Conservation (phyloP, 2,329 filamentous ascomycete genomes). For the Didymella pinodella region DNA sequence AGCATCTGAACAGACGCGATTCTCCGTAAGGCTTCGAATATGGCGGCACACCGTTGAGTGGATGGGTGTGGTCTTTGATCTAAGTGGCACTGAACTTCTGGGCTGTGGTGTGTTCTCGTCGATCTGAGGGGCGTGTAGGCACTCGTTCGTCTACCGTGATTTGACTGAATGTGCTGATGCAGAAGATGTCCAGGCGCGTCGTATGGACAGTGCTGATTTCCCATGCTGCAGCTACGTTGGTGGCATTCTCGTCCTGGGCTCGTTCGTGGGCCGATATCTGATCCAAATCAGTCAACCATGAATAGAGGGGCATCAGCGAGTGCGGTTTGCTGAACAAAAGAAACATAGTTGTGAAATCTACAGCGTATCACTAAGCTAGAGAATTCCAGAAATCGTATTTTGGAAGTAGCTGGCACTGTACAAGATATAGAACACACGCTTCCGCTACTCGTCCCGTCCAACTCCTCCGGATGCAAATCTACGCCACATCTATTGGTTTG, state of each 20-base stretch:
- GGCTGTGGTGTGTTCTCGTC: too few relatives aligned
- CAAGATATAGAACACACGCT: conserved; percentile 51
- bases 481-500: conserved; percentile 40
- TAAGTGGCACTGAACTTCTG: too few relatives aligned
- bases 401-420: conserved; percentile 51
- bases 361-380: conserved; percentile 36
- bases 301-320: conserved; percentile 18
- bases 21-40: too few relatives aligned
- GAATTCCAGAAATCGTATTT: conserved; percentile 45
- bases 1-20: too few relatives aligned
- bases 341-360: conserved; percentile 30
- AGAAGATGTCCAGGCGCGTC: background rate
- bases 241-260: background rate
- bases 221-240: background rate
- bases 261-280: background rate
- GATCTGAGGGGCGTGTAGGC: too few relatives aligned
- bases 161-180: background rate
- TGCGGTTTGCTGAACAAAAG: conserved; percentile 10
- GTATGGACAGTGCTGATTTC: background rate
- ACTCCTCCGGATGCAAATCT: conserved; percentile 30
- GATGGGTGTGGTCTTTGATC: too few relatives aligned
- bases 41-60: too few relatives aligned
- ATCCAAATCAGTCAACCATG: background rate
- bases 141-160: background rate
- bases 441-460: conserved; percentile 32